phyloP scores from a whole-genome alignment of 2,329 filamentous ascomycete genomes.

The Metarhizium rileyi region DNA sequence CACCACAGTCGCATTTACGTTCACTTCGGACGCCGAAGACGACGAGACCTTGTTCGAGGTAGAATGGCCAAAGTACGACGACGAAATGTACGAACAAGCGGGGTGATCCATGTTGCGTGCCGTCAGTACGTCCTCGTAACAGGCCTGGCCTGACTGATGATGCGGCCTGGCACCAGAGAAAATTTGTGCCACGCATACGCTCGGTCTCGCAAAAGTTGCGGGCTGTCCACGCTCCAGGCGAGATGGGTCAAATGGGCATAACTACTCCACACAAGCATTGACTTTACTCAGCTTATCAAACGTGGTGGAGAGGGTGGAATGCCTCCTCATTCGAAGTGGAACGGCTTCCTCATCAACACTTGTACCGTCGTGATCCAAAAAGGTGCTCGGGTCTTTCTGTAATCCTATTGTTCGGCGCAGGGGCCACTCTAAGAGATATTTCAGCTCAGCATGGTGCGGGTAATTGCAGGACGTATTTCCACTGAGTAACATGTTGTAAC shows the following conservation, averaged over 20 bases:
- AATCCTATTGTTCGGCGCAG: too few species aligned
- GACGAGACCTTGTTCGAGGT: slow-evolving; percentile 34
- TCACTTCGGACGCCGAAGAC: slow-evolving; percentile 30
- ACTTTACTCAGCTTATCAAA: not conserved
- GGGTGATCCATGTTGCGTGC: too few species aligned
- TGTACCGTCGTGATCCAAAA: too few species aligned
- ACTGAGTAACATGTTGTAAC: too few species aligned
- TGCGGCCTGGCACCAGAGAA: not conserved
- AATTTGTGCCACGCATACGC: not conserved
- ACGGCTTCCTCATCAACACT: not conserved
- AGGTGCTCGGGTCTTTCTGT: too few species aligned
- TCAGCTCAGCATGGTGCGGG: too few species aligned
- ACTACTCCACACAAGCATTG: not conserved
- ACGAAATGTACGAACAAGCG: slow-evolving; percentile 21
- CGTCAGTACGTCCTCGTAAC: too few species aligned
- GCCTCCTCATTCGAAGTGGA: not conserved
- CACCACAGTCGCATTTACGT: slow-evolving; percentile 38
- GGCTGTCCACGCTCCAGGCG: not conserved
- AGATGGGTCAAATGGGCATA: not conserved
- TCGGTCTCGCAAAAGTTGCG: too few species aligned
- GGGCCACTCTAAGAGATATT: too few species aligned
- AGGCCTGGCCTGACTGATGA: too few species aligned
- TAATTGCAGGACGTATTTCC: too few species aligned
- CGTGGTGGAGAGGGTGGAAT: not conserved
- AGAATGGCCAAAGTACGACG: slow-evolving; percentile 35